Base-by-base conservation (phyloP, 2,329 filamentous ascomycete species). In the Fusarium decemcellulare region DNA sequence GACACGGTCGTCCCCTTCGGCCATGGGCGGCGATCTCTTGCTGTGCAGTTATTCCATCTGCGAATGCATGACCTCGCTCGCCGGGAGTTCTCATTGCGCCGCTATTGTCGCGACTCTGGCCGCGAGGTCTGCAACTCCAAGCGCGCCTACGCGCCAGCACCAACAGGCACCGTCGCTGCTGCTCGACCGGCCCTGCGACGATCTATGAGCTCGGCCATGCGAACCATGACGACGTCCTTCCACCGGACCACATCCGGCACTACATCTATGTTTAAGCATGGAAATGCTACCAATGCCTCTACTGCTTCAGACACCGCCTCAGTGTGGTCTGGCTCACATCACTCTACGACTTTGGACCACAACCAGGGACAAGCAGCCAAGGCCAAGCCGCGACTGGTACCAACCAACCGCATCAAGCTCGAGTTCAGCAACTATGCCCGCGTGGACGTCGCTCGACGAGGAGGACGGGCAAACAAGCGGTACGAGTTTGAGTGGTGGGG, bases 401-500 rank as follows among this genome's bases (percentile, higher is more conserved):
- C 93, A 16, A 93, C 91, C 61, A 94, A 97, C 79, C 91, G 88
- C 37, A 92, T 95, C 78, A 93, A 94, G 81, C 87, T 99, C 36
- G 95, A 98, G 78, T 99, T 98, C 78, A 97, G 94, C 71, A 99
- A 98, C 82, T 99, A 99, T 78, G 95, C 95, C 3, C 94, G 96
- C 73, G 90, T 98, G 42, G 93, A 97, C 70, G 83, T 99, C 53
- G 90, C 88, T 71, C 89, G 93, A 53, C 90, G 89, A 71, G 84
- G 86, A 46, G 86, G 86, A 56, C 90, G 89, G 70, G 83, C 86
- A 39, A 86, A 86, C 67, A 95, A 94, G 81, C 88, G 90, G 66
- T 98, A 98, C 79, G 93, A 94, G 59, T 98, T 97, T 75, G 92
- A 95, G 76, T 97, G 97, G 85, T 98, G 96, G 96, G 94, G 93